A percentile compares a stretch with the other conserved stretches of the same genome.
These are phyloP conservation scores for Galeopsis tetrahit DNA, from an alignment of 257 asterid genomes.

Conservation along the genomic window DNA sequence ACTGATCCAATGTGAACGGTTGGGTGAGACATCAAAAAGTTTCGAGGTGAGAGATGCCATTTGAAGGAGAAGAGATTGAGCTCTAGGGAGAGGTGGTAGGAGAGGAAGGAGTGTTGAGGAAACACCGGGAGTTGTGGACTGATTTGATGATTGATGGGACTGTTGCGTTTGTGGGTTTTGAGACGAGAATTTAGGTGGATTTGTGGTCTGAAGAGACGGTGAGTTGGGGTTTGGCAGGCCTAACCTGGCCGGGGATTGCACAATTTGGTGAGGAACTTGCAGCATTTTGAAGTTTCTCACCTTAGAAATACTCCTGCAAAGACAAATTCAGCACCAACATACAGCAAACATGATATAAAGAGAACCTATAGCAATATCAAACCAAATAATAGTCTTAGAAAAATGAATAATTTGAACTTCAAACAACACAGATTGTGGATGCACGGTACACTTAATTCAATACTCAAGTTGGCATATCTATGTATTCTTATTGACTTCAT, in stretches of 20 bases:
- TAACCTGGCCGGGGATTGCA: slow-evolving; percentile 89
- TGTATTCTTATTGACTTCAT: not conserved
- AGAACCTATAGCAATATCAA: not conserved
- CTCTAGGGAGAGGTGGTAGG: slow-evolving; percentile 90
- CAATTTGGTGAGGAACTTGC: slow-evolving; percentile 81
- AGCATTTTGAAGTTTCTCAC: slow-evolving; percentile 48
- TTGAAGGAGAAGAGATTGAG: slow-evolving; percentile 77
- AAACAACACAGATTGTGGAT: not conserved
- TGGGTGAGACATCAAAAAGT: slow-evolving; percentile 87
- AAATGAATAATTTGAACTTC: not conserved
- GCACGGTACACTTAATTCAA: not conserved
- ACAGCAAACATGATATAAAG: not conserved
- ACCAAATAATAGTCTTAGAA: not conserved
- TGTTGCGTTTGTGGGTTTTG: slow-evolving; percentile 59
- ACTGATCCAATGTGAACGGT: slow-evolving; percentile 74
- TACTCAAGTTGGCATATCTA: not conserved
- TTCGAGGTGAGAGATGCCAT: slow-evolving; percentile 85
- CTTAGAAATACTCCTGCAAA: slow-evolving; percentile 29
- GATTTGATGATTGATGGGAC: slow-evolving; percentile 52
- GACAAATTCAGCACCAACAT: slow-evolving; percentile 4
- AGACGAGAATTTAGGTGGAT: slow-evolving; percentile 67
- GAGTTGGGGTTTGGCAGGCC: slow-evolving; percentile 92
- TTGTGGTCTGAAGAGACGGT: slow-evolving; percentile 74
- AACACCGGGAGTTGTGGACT: slow-evolving; percentile 48
- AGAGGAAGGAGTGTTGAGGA: slow-evolving; percentile 88